Evolutionary conservation across 768 basidiomycete genomes (phyloP), one percentile per base, ranked within the genome.

Genomic region (Tubosaeta brunneosetosa): DNA sequence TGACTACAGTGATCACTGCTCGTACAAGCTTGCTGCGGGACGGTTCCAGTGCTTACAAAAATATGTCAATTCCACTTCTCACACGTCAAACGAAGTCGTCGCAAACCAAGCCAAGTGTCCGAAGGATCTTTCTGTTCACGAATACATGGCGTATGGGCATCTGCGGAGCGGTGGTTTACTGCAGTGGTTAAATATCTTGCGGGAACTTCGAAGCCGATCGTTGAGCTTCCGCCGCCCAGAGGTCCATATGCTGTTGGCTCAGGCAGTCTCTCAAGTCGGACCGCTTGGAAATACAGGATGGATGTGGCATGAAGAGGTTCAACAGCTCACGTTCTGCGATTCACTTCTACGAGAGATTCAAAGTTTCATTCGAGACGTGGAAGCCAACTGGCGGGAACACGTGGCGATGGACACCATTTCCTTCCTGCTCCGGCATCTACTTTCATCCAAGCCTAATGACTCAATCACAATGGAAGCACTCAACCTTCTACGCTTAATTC

Each of bases 131-230:
- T 68, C 53, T n/a, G 51, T 77, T 2, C 76, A 81, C 13, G 78
- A 81, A 45, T 74, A 67, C n/a, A 62, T 73, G 14, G 69, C 72
- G 0, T 81, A 75, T 45, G 72, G 71, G 8, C 63, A 67, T 44
- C 55, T 82, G 36, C 75, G 80, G 3, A 70, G 73, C 19, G 79
- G 81, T 2, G 52, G 64, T 0, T 56, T 47, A 2, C 58, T 82
- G 0, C 81, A 82, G 44, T 80, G 79, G 80, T 56, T 74, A 22
- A 82, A 82, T 48, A 73, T 82, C 26, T 51, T 70, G 13, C 71
- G 73, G 16, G 76, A 74, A 55, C 56, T 82, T 13, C 67, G 66
- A 3, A 66, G 64, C 1, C 62, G 68, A 25, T 55, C 58, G 0
- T 55, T 82, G 41, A 69, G 65, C 9, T 73, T 82, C 47, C 62